Conservation (phyloP, 176 grass and related monocot species). For the Ensete glaucum region DNA sequence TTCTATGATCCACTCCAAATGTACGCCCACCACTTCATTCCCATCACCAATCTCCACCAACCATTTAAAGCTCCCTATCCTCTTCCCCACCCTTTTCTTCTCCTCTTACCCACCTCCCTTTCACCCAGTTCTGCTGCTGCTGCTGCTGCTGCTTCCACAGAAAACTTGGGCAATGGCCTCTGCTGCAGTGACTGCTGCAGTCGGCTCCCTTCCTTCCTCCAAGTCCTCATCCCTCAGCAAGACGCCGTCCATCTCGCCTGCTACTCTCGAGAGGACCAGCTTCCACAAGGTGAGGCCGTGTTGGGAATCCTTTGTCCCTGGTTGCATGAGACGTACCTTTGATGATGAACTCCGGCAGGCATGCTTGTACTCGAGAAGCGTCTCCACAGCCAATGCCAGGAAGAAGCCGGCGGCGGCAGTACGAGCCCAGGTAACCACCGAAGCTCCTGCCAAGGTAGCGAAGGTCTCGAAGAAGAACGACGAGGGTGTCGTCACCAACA, state of each 20-base stretch:
- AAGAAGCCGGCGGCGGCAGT: slow-evolving; percentile 5
- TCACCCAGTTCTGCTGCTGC: neutral
- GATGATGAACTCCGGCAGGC: neutral
- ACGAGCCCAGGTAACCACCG: slow-evolving; percentile 50
- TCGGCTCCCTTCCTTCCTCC: slow-evolving; percentile 24
- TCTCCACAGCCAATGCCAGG: neutral
- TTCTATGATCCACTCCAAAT: neutral
- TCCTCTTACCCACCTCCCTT: neutral
- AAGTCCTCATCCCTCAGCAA: slow-evolving; percentile 33
- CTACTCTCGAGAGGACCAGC: slow-evolving; percentile 5
- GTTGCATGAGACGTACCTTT: neutral
- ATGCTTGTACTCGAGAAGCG: slow-evolving; percentile 13
- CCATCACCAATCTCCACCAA: slow-evolving; percentile 46
- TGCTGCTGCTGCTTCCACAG: neutral
- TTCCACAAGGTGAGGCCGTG: slow-evolving; percentile 11
- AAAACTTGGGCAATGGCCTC: slow-evolving; percentile 26
- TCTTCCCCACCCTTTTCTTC: neutral
- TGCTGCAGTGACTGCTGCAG: slow-evolving; percentile 53
- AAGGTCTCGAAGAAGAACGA: slow-evolving; percentile 87
- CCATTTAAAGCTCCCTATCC: slow-evolving; percentile 25
- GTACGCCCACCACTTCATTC: slow-evolving; percentile 27
- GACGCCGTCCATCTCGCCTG: neutral
- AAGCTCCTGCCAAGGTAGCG: slow-evolving; percentile 36
- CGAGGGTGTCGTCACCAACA: slow-evolving; percentile 63
- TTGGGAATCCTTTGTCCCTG: too few species aligned